Conservation (phyloP, 192 early-diverging fungal genomes). For the Backusella westeae region DNA sequence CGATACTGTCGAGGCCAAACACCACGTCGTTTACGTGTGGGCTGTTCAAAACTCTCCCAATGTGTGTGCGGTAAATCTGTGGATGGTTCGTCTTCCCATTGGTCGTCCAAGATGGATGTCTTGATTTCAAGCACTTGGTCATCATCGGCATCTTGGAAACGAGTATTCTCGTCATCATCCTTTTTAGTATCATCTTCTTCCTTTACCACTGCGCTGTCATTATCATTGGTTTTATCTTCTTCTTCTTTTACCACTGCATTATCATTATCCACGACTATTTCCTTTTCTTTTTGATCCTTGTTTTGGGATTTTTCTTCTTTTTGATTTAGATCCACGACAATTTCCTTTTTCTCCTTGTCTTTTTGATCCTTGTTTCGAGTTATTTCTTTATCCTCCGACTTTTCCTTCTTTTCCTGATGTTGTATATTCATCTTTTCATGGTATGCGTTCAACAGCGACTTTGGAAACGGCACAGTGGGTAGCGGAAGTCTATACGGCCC, state of each 20-base stretch:
- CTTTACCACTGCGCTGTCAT: too few species aligned
- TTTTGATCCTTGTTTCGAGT: too few species aligned
- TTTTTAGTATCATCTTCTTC: too few species aligned
- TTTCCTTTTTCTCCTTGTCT: background rate
- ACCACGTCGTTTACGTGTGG: background rate
- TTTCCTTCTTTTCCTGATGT: background rate
- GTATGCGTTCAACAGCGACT: background rate
- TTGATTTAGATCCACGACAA: background rate
- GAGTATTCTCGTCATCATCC: background rate
- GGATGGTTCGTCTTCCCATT: background rate
- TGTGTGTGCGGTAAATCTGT: background rate
- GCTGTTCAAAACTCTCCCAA: background rate
- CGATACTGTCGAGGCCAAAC: rapidly evolving
- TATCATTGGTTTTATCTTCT: too few species aligned
- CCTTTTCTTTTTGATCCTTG: background rate
- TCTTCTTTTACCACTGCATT: too few species aligned
- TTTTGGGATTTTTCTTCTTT: background rate
- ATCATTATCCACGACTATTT: too few species aligned
- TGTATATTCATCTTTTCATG: background rate
- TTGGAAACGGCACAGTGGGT: background rate
- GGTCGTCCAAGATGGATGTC: background rate
- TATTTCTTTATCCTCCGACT: background rate
- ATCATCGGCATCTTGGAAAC: background rate
- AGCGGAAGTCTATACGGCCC: background rate
- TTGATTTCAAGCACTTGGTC: background rate